These are phyloP conservation scores for Pseudopyrenochaeta lycopersici DNA, from an alignment of 2,329 filamentous ascomycete species.

Conservation along the genomic window DNA sequence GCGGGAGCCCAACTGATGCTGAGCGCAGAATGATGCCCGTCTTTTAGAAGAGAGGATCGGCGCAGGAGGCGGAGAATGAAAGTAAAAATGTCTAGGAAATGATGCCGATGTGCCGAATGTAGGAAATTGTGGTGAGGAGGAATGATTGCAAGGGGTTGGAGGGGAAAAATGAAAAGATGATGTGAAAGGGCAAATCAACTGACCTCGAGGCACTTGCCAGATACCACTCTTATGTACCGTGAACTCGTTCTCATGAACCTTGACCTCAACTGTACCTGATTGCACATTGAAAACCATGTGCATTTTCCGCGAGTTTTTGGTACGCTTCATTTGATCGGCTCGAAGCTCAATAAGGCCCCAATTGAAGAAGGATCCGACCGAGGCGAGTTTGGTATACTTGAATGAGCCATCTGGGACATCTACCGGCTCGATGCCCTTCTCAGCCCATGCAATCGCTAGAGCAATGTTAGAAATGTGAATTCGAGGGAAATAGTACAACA, in stretches of 20 bases:
- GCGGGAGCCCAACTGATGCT: constrained; percentile 25
- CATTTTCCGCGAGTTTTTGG: constrained; percentile 94
- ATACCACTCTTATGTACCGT: constrained; percentile 86
- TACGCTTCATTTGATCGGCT: constrained; percentile 81
- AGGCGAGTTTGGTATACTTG: constrained; percentile 80
- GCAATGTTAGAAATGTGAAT: constrained; percentile 23
- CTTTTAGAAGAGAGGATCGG: constrained; percentile 26
- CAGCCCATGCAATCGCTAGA: constrained; percentile 68
- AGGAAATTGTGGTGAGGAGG: too few relatives aligned
- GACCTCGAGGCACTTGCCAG: constrained; percentile 95
- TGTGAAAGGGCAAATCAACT: constrained; percentile 48
- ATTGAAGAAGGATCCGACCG: constrained; percentile 75
- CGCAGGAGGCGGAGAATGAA: neutral
- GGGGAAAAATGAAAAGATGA: constrained; percentile 6
- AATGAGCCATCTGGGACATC: constrained; percentile 75
- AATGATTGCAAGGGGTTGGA: neutral
- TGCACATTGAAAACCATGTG: constrained; percentile 97
- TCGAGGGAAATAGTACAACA: neutral
- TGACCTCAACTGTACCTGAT: constrained; percentile 81
- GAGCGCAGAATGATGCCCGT: constrained; percentile 42
- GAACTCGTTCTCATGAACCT: constrained; percentile 78
- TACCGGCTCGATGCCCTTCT: constrained; percentile 64
- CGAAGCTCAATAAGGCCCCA: constrained; percentile 90
- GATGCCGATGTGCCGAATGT: neutral
- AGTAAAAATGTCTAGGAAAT: too few relatives aligned